Percentiles rank a stretch among this genome's conserved stretches.
These are phyloP conservation scores for Gossypium gossypioides DNA, from an alignment of 441 rosid genomes.

Conservation along the genomic window DNA sequence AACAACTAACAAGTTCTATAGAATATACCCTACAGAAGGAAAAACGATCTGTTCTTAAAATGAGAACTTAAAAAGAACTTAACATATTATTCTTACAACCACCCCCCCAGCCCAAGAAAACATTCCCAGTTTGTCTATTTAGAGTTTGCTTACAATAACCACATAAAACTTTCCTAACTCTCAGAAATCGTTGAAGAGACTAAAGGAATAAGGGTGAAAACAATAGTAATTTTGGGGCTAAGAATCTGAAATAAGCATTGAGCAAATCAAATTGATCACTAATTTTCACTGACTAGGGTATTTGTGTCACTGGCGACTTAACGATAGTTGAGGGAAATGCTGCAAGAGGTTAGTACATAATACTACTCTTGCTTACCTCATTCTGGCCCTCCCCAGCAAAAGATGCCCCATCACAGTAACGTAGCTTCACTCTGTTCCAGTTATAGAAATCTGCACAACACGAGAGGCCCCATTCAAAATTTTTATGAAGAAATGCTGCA, in stretches of 20 bases:
- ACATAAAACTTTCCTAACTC: background rate
- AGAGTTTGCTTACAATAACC: background rate
- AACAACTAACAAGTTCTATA: background rate
- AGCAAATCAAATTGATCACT: background rate
- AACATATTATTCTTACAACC: background rate
- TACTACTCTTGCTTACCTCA: slow-evolving; percentile 30
- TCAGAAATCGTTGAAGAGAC: background rate
- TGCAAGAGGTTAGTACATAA: background rate
- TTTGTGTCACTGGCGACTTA: background rate
- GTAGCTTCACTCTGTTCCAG: slow-evolving; percentile 83
- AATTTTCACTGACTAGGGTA: background rate
- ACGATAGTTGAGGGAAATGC: background rate
- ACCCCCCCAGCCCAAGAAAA: background rate
- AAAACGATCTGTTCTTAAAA: background rate
- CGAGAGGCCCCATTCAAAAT: background rate
- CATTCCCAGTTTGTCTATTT: background rate
- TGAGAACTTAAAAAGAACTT: background rate
- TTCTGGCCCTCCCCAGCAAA: slow-evolving; percentile 61
- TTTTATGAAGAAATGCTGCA: background rate
- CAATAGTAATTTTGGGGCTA: background rate
- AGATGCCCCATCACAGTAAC: slow-evolving; percentile 95
- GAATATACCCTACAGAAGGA: background rate
- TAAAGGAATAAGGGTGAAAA: background rate
- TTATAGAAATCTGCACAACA: slow-evolving; percentile 55
- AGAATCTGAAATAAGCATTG: background rate